Evolutionary conservation across 2,329 filamentous ascomycete species (phyloP), one percentile per base, ranked within the genome.

Genomic region (Calonectria naviculata): DNA sequence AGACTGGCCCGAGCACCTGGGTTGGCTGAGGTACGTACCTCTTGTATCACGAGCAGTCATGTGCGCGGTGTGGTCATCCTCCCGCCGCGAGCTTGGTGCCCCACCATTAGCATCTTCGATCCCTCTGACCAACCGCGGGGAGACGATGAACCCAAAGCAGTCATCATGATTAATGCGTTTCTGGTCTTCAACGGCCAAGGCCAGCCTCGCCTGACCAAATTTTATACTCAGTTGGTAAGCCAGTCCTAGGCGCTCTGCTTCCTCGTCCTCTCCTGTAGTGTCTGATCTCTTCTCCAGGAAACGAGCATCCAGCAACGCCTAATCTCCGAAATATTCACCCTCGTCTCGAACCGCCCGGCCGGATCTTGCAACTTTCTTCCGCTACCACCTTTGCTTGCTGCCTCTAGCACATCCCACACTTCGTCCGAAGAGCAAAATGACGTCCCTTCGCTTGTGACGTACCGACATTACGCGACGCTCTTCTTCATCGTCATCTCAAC

Each of bases 401-500:
- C 87, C 42, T 89, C 93, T 49, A 83, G 91, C 84, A 86, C 94
- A 80, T 84, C 93, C 28, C 91, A 79, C 80, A 93, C 82, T 83
- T 93, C 84, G 79, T 90, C 90, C 78, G 90, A 92, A 44, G 92
- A 91, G 68, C 90, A 93, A 84, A 95, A 95, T 81, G 97, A 98
- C 84, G 93, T 95, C 13, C 97, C 97, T 12, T 97, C 95, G 7
- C 93, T 98, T 71, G 95, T 99, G 54, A 98, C 97, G 10, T 99
- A 99, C 88, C 95, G 97, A 70, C 94, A 98, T 88, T 99, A 98
- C 81, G 97, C 97, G 12, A 99, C 97, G 0, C 93, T 99, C 72
- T 98, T 97, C 86, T 99, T 99, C 87, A 99, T 99, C 84, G 88
- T 99, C 82, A 99, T 99, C 80, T 97, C 93, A 41, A 99, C 97